Evolutionary conservation across 257 asterid genomes (phyloP), one percentile per base, ranked within the genome.

Genomic region (Ilex asprella): DNA sequence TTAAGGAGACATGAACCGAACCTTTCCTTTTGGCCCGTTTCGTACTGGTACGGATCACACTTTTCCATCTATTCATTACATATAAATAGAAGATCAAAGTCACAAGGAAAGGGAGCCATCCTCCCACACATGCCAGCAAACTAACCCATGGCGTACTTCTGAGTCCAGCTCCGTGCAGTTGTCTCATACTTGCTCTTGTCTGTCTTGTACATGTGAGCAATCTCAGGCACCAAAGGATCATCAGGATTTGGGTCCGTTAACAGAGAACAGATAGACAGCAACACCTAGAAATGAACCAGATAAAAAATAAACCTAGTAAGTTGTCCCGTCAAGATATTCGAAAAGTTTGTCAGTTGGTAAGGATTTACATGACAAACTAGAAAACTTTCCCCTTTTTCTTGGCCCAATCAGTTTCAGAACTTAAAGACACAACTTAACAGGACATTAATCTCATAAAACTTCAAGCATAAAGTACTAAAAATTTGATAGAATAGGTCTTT

Each of bases 131-230:
- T 46, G 10, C 2, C 14, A 58, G 54, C 54, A 46, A 30, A 15
- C 71, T 69, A 76, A 49, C 81, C 75, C 81, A 72, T 76, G 67
- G 81, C 78, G 2, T 68, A 72, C 67, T 72, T 68, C 59, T 68
- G 78, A 63, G 81, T 76, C 81, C 81, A 76, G 78, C 75, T 68
- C 6, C 81, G 64, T 41, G 81, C 81, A 52, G 78, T 76, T 41
- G 78, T 64, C 58, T 76, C 81, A 6, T 76, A 76, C 75, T 61
- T 72, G 72, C 64, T 61, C 67, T 68, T 56, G 30, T 76, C 75
- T 13, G 81, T 76, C 62, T 76, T 76, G 72, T 72, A 76, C 81
- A 76, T 72, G 32, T 76, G 81, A 43, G 75, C 81, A 50, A 72
- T 76, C 64, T 76, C 81, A 5, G 81, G 78, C 47, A 76, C 81